Evolutionary conservation across 768 basidiomycete species (phyloP).

Genomic region (Tremella mesenterica): DNA sequence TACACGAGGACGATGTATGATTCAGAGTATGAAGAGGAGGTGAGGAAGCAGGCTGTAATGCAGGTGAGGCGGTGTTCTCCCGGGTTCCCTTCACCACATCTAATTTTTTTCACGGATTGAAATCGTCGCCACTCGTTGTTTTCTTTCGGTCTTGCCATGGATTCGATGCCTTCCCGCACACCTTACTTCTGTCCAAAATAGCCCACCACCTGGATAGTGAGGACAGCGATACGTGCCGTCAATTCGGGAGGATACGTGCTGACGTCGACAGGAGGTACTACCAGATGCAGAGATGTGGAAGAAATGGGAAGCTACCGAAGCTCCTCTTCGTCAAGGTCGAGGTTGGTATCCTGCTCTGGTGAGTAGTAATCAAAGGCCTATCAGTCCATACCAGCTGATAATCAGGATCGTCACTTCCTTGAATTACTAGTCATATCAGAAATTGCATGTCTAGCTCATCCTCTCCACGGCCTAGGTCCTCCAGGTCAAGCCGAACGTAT

Average conservation of each 20-base stretch:
- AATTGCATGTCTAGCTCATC: constrained; percentile 36
- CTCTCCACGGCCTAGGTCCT: constrained; percentile 10
- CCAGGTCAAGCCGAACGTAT: constrained; percentile 24
- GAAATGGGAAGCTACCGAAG: constrained; percentile 42
- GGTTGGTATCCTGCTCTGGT: constrained; percentile 42
- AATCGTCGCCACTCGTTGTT: no score
- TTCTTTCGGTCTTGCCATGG: no score
- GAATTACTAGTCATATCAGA: constrained; percentile 43
- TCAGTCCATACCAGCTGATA: neutral
- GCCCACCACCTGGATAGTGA: no score
- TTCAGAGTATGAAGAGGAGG: constrained; percentile 34
- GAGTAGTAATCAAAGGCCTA: constrained; percentile 2
- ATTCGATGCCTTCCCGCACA: no score
- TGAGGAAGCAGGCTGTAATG: constrained; percentile 41
- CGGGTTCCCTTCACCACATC: no score
- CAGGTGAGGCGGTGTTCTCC: constrained; percentile 19
- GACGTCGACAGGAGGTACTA: constrained; percentile 34
- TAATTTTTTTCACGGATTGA: no score
- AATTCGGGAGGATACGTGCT: constrained; percentile 1
- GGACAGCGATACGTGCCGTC: no score
- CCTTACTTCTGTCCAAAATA: no score
- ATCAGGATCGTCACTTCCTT: constrained; percentile 42
- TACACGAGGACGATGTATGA: constrained; percentile 26
- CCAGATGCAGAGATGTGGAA: constrained; percentile 41
- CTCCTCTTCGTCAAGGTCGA: constrained; percentile 37